Conservation (phyloP, 192 early-diverging fungal species). For the Glomus cerebriforme region DNA sequence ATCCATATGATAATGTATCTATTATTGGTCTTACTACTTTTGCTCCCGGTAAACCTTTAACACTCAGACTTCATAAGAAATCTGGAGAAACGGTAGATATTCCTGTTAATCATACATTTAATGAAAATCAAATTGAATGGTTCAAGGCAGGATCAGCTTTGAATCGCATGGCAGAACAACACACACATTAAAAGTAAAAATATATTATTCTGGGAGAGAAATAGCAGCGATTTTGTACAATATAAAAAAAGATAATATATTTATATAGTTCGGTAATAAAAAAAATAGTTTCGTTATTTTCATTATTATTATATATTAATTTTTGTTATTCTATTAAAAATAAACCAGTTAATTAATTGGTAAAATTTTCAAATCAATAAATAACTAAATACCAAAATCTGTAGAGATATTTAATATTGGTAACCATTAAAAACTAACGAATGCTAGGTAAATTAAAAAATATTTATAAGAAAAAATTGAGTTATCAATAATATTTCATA, state of each 20-base stretch:
- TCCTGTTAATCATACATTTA: slow-evolving; percentile 95
- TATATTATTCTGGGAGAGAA: background rate
- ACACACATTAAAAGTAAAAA: background rate
- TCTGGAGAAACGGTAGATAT: slow-evolving; percentile 79
- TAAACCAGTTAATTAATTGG: too few species aligned
- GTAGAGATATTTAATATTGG: background rate
- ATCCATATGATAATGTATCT: slow-evolving; percentile 82
- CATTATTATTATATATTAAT: too few species aligned
- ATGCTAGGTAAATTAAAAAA: too few species aligned
- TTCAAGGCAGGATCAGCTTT: slow-evolving; percentile 94
- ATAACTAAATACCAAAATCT: background rate
- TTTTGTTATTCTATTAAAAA: too few species aligned
- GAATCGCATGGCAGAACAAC: slow-evolving; percentile 74
- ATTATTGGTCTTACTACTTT: slow-evolving; percentile 86
- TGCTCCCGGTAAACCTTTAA: slow-evolving; percentile 83
- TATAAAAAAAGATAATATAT: background rate
- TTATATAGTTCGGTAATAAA: too few species aligned
- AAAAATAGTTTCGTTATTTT: too few species aligned
- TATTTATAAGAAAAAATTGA: background rate
- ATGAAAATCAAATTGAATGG: slow-evolving; percentile 98
- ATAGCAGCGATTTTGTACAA: background rate
- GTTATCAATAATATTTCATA: background rate
- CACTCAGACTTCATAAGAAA: slow-evolving; percentile 79
- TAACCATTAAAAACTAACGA: too few species aligned
- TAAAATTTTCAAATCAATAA: background rate